phyloP scores from a whole-genome alignment of 139 green algal genomes.

The Edaphochlamys debaryana region DNA sequence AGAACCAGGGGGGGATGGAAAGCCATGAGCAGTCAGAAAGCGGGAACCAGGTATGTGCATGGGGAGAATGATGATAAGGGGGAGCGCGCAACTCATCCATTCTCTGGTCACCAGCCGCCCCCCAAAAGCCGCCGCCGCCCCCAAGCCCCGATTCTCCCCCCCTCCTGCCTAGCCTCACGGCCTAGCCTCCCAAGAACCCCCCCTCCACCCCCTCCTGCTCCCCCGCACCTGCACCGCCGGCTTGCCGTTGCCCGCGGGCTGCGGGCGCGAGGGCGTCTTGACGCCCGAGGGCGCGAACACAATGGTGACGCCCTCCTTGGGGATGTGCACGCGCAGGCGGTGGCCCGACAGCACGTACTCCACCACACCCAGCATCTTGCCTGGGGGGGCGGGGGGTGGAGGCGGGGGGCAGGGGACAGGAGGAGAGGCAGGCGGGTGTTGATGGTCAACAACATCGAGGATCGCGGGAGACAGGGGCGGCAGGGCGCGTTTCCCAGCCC shows the following conservation, averaged over 20 bases:
- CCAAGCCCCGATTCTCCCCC: too few relatives aligned
- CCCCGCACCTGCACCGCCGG: constrained; percentile 49
- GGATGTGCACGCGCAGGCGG: constrained; percentile 84
- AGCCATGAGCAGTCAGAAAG: neutral
- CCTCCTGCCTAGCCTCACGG: too few relatives aligned
- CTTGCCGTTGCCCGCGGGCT: constrained; percentile 55
- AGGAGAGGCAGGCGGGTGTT: neutral
- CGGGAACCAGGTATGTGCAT: too few relatives aligned
- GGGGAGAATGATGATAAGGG: too few relatives aligned
- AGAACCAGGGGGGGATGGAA: neutral
- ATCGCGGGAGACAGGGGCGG: neutral
- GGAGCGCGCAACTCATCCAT: too few relatives aligned
- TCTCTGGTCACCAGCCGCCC: too few relatives aligned
- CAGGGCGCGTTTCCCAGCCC: too few relatives aligned
- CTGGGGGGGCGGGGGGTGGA: constrained; percentile 5
- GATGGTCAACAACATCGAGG: too few relatives aligned
- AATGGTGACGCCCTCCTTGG: constrained; percentile 90
- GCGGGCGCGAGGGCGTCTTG: constrained; percentile 65
- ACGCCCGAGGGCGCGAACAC: constrained; percentile 91
- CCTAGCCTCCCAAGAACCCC: too few relatives aligned
- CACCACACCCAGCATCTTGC: constrained; percentile 76
- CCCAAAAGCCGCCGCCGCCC: too few relatives aligned
- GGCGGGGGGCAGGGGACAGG: neutral
- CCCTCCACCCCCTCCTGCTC: too few relatives aligned
- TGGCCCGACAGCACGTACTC: constrained; percentile 90